Evolutionary conservation across 202 grass and related monocot genomes (phyloP).

Genomic region (Miscanthus sacchariflorus): DNA sequence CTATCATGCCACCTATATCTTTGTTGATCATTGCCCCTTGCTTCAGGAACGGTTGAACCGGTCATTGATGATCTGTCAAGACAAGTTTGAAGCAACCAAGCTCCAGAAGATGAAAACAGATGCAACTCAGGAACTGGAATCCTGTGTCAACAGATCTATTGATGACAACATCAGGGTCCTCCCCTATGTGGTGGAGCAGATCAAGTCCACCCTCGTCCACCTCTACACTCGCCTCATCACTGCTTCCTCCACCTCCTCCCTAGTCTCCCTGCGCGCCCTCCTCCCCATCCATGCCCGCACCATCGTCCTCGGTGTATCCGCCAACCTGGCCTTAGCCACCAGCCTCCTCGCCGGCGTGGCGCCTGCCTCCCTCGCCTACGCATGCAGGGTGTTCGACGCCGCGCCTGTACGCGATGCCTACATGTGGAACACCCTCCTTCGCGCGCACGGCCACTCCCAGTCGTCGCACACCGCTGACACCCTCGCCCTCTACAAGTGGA

Average conservation of each 20-base stretch:
- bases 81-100: constrained; percentile 84
- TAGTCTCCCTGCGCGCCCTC: constrained; percentile 53
- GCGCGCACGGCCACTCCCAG: neutral
- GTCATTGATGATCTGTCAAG: constrained; percentile 87
- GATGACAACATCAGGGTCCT: constrained; percentile 67
- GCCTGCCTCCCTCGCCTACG: constrained; percentile 55
- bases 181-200: too few relatives aligned
- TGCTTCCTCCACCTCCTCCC: neutral
- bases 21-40: neutral
- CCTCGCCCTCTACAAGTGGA: constrained; percentile 62
- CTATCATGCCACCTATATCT: neutral
- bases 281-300: constrained; percentile 9
- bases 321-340: constrained; percentile 57
- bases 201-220: constrained; percentile 1
- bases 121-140: constrained; percentile 66
- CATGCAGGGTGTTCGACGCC: constrained; percentile 69
- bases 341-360: constrained; percentile 53
- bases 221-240: constrained; percentile 46
- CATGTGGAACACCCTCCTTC: constrained; percentile 84
- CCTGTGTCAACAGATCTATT: constrained; percentile 73
- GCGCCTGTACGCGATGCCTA: constrained; percentile 61
- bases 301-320: constrained; percentile 58
- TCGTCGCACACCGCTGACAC: constrained; percentile 21
- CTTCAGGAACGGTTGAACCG: constrained; percentile 80
- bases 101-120: constrained; percentile 83